Evolutionary conservation across 108 stramenopile genomes (phyloP).

Genomic region (Cyclotella distinguenda): DNA sequence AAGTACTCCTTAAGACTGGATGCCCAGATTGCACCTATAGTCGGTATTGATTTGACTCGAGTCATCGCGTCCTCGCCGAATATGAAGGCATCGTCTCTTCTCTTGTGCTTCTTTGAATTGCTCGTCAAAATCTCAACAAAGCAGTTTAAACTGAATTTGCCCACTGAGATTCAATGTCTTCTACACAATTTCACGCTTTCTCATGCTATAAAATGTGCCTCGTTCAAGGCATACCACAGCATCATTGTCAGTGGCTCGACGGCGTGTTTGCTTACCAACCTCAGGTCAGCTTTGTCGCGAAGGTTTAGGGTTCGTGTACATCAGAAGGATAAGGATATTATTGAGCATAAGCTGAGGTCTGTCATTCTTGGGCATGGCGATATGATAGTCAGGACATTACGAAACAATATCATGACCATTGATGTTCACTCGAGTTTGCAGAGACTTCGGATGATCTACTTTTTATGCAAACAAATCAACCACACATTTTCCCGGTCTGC

Average conservation of each 20-base stretch:
- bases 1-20: too few relatives aligned
- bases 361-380: neutral
- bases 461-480: neutral
- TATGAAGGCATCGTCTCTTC: neutral
- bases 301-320: neutral
- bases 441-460: neutral
- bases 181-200: neutral
- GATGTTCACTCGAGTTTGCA: neutral
- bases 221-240: neutral
- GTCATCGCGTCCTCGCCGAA: neutral
- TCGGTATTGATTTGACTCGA: neutral
- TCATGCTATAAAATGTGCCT: neutral
- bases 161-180: neutral
- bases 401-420: neutral
- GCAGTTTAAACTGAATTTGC: neutral
- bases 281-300: neutral
- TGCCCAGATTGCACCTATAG: too few relatives aligned
- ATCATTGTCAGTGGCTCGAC: neutral
- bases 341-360: neutral
- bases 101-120: neutral
- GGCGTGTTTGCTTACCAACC: neutral
- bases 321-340: neutral
- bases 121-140: neutral
- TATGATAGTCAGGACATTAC: neutral
- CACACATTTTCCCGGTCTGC: neutral